Evolutionary conservation across 1,139 yeast species (phyloP).

Genomic region (Pichia sp.): DNA sequence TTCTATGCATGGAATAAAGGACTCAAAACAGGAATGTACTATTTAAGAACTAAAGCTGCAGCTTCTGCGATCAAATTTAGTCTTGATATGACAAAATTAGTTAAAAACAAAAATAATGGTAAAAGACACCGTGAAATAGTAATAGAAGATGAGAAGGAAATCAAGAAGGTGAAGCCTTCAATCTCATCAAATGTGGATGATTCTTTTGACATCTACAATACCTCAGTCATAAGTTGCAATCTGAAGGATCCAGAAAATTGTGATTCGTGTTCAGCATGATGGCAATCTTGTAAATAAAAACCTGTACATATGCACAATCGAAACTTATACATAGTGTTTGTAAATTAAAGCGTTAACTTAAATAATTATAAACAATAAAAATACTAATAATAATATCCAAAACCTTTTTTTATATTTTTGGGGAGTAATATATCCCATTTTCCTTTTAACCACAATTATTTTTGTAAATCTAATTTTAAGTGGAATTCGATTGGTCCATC

Average conservation of each 20-base stretch:
- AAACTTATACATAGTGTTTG: too few species aligned
- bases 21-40: conserved; percentile 97
- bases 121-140: background rate
- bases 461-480: conserved; percentile 34
- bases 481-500: conserved; percentile 46
- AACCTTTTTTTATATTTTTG: too few species aligned
- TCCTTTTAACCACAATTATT: background rate
- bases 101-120: background rate
- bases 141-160: too few species aligned
- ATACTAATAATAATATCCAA: too few species aligned
- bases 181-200: background rate
- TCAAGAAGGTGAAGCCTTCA: background rate
- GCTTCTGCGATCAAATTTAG: conserved; percentile 93
- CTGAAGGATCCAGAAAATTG: conserved; percentile 40
- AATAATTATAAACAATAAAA: too few species aligned
- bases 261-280: conserved; percentile 47
- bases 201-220: conserved; percentile 21
- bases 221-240: conserved; percentile 39
- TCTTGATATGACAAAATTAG: conserved; percentile 48
- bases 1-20: conserved; percentile 98
- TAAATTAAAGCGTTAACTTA: too few species aligned
- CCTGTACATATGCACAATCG: too few species aligned
- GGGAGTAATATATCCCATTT: background rate
- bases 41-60: conserved; percentile 94
- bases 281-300: too few species aligned